Base-by-base conservation (phyloP, 2,329 filamentous ascomycete genomes). In the Dothidotthia symphoricarpi region DNA sequence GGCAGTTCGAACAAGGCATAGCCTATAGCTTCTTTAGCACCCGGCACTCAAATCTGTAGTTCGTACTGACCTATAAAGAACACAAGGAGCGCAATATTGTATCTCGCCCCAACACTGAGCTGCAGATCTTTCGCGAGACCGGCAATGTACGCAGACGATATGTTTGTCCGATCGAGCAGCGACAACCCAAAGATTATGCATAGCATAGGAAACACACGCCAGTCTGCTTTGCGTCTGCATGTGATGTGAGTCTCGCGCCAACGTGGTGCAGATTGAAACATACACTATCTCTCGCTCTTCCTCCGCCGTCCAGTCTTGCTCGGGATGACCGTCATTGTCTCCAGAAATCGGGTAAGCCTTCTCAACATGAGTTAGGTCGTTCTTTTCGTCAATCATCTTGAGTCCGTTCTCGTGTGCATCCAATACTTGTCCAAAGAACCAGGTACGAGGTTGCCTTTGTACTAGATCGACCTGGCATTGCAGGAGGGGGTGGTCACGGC, bases 1-100 rank as follows among this genome's bases (percentile, higher is more conserved):
- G 61, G 61, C 0, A 64, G 39, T 33, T 65, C 59, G 31, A 65
- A 63, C 0, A 65, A 32, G 5, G 47, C 55, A 34, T 65, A 65
- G 1, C 41, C 54, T 56, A 17, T 8, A 19, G 6, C n/a, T 16
- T 12, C 2, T 11, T 39, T 3, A 31, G 24, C 27, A 24, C 11
- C 24, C 19, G 19, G 19, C 9, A 6, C 24, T 8, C 10, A 34
- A 6, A 2, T 4, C 25, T 15, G 7, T 24, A 12, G 7, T n/a
- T 31, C 5, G 3, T n/a, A 34, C 38, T 16, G 19, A 47, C 54
- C 42, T 10, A 64, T 53, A 43, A 61, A 64, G 49, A 63, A 63
- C 0, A 63, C 56, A 5, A 63, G 43, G 15, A 63, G 40, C 2
- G 58, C 56, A 16, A 64, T 55, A 26, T 59, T 61, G 31, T 63